Conservation (phyloP, 257 asterid genomes). For the Solanum tacnaense region DNA sequence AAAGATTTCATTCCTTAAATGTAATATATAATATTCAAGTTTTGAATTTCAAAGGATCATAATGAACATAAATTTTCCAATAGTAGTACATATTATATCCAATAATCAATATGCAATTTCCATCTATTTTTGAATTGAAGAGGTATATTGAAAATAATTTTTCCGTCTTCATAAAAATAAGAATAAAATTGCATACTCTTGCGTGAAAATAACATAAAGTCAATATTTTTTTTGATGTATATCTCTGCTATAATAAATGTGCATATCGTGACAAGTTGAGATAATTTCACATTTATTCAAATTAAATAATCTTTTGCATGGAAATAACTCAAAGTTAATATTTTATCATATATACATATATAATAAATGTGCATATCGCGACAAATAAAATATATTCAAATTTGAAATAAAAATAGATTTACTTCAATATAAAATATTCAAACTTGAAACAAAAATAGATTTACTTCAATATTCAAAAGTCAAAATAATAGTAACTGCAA, state of each 20-base stretch:
- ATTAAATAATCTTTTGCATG: neutral
- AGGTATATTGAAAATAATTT: neutral
- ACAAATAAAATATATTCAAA: neutral
- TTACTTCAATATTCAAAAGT: neutral
- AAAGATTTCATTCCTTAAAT: neutral
- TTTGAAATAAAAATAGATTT: neutral
- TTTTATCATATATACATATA: neutral
- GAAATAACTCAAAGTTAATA: neutral
- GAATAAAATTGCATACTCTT: neutral
- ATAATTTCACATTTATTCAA: neutral
- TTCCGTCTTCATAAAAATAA: neutral
- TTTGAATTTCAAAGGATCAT: neutral
- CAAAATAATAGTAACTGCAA: neutral
- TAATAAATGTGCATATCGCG: neutral
- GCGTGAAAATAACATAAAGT: neutral
- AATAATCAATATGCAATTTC: neutral
- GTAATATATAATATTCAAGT: neutral
- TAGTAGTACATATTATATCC: neutral
- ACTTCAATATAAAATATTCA: neutral
- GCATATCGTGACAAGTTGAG: neutral
- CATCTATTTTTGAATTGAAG: too few relatives aligned
- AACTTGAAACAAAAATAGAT: neutral
- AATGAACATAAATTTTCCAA: neutral
- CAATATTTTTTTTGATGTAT: neutral
- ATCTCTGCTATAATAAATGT: neutral